Evolutionary conservation across 1,284 basidiomycete genomes (phyloP).

Genomic region (Ceratobasidium sp.): DNA sequence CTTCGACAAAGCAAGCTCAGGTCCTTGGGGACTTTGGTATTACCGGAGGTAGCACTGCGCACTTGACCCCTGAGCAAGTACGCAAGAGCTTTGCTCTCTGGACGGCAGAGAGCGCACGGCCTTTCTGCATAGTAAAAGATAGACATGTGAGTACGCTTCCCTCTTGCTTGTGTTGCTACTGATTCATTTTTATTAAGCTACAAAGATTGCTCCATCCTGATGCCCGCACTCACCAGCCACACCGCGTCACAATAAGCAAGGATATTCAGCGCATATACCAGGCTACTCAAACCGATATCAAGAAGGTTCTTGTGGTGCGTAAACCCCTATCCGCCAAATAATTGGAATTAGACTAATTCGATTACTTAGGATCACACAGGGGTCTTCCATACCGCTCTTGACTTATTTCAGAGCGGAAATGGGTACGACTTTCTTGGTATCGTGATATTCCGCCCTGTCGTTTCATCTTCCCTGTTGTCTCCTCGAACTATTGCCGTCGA

Average conservation of each 20-base stretch:
- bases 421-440: not conserved
- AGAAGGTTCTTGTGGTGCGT: not conserved
- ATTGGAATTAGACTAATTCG: not conserved
- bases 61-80: not conserved
- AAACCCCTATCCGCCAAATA: not conserved
- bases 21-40: slow-evolving; percentile 1
- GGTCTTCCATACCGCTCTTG: not conserved
- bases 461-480: not conserved
- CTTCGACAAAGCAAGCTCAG: not conserved
- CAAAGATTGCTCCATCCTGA: not conserved
- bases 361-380: not conserved
- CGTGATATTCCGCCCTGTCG: not conserved
- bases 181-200: not conserved
- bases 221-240: not conserved
- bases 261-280: slow-evolving; percentile 9
- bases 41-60: not conserved
- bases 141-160: slow-evolving; percentile 3
- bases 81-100: not conserved
- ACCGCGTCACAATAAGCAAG: not conserved
- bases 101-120: not conserved
- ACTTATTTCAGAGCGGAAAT: not conserved
- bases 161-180: not conserved
- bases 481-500: not conserved
- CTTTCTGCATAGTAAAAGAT: not conserved
- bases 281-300: not conserved